Conservation (phyloP, 495 filamentous ascomycete genomes). For the Friedmanniomyces simplex region DNA sequence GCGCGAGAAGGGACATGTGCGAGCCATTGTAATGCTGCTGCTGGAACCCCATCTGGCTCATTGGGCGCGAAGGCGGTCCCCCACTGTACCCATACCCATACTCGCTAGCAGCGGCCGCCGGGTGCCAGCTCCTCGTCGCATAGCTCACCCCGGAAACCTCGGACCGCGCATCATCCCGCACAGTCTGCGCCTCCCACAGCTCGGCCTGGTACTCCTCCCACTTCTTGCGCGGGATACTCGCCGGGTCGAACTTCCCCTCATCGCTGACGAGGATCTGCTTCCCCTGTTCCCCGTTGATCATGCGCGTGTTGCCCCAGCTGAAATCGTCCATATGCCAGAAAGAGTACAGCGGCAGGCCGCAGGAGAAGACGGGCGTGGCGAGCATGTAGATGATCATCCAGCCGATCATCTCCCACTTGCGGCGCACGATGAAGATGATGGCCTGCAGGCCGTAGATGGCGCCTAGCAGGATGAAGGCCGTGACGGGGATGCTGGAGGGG, state of each 20-base stretch:
- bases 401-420: slow-evolving; percentile 98
- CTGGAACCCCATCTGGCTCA: slow-evolving; percentile 56
- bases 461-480: slow-evolving; percentile 77
- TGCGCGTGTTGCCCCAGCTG: slow-evolving; percentile 91
- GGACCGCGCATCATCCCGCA: slow-evolving; percentile 76
- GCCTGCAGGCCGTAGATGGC: slow-evolving; percentile 95
- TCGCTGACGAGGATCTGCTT: slow-evolving; percentile 88
- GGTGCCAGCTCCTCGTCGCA: slow-evolving; percentile 68
- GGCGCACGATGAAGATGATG: slow-evolving; percentile 88
- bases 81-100: slow-evolving; percentile 38
- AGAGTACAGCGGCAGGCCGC: slow-evolving; percentile 82
- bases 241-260: slow-evolving; percentile 96
- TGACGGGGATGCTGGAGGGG: slow-evolving; percentile 58
- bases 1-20: slow-evolving; percentile 72
- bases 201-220: slow-evolving; percentile 99
- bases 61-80: slow-evolving; percentile 49
- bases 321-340: slow-evolving; percentile 99
- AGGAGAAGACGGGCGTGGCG: slow-evolving; percentile 84
- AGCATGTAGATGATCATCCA: slow-evolving; percentile 97
- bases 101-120: slow-evolving; percentile 50
- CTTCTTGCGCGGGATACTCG: slow-evolving; percentile 87
- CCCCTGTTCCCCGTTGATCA: slow-evolving; percentile 93
- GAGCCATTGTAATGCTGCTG: slow-evolving; percentile 41
- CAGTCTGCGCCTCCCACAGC: slow-evolving; percentile 88
- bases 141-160: slow-evolving; percentile 87